phyloP scores from a whole-genome alignment of 345 rosid genomes.

The Ricinus communis region DNA sequence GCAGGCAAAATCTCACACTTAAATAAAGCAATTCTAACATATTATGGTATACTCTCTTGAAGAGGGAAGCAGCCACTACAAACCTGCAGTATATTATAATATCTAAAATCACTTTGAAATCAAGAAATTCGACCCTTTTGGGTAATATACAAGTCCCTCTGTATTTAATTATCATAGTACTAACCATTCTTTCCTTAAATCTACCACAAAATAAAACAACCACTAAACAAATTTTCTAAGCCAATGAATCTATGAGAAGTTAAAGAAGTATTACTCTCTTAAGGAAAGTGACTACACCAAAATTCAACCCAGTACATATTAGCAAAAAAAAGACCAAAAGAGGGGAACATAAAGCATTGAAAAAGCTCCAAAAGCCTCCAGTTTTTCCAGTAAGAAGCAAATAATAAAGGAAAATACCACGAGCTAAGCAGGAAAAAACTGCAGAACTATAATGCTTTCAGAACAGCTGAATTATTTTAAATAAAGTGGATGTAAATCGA shows the following conservation, averaged over 20 bases:
- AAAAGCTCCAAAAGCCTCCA: background rate
- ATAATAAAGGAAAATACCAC: background rate
- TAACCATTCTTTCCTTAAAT: background rate
- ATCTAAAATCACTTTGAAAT: background rate
- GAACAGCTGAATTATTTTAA: background rate
- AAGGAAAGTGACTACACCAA: background rate
- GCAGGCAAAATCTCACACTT: background rate
- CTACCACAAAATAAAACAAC: background rate
- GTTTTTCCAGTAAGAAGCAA: background rate
- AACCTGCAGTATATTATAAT: background rate
- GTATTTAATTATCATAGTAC: background rate
- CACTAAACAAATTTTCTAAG: conserved; percentile 2
- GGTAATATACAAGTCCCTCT: background rate
- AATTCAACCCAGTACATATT: too few species aligned
- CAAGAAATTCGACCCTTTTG: background rate
- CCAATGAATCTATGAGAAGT: background rate
- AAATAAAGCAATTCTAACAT: background rate
- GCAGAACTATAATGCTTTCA: background rate
- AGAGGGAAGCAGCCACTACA: background rate
- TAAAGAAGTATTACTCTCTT: background rate
- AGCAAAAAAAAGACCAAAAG: too few species aligned
- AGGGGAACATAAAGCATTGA: background rate
- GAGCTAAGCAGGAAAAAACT: background rate
- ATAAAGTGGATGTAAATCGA: background rate
- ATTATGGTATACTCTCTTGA: background rate